phyloP scores from a whole-genome alignment of 2,329 filamentous ascomycete genomes.

The Myriosclerotinia curreyana region DNA sequence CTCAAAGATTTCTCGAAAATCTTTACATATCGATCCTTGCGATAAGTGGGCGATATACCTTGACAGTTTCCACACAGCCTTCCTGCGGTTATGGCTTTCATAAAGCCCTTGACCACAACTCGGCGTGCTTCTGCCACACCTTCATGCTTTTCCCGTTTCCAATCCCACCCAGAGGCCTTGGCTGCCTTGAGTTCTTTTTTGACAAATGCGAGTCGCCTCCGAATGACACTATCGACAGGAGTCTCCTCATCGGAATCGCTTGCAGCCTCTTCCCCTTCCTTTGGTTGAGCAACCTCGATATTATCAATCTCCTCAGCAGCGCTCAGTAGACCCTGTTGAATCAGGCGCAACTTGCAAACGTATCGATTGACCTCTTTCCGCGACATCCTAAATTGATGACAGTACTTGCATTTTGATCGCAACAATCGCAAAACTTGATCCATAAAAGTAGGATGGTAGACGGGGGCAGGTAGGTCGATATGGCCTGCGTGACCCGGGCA shows the following conservation, averaged over 20 bases:
- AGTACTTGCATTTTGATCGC: constrained; percentile 86
- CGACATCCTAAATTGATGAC: constrained; percentile 79
- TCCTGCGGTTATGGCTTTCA: constrained; percentile 66
- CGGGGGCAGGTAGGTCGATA: constrained; percentile 87
- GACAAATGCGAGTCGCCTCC: constrained; percentile 65
- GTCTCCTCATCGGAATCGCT: constrained; percentile 40
- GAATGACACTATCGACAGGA: constrained; percentile 48
- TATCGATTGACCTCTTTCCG: constrained; percentile 74
- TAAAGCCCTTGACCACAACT: constrained; percentile 75
- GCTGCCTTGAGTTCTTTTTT: constrained; percentile 65
- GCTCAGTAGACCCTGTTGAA: constrained; percentile 78
- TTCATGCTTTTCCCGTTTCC: constrained; percentile 67
- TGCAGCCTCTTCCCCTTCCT: constrained; percentile 29
- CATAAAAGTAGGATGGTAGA: constrained; percentile 97
- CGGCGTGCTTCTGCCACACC: constrained; percentile 74
- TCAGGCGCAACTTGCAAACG: constrained; percentile 77
- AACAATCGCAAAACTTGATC: constrained; percentile 85
- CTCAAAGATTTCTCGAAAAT: constrained; percentile 83
- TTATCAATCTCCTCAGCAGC: constrained; percentile 54
- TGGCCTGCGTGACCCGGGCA: constrained; percentile 95
- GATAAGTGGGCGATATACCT: constrained; percentile 75
- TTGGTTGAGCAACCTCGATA: constrained; percentile 34
- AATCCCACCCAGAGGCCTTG: constrained; percentile 43
- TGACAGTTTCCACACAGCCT: constrained; percentile 66
- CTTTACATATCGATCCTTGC: constrained; percentile 89